Evolutionary conservation across 129 eudicot genomes (phyloP).

Genomic region (Flaveria brownii): DNA sequence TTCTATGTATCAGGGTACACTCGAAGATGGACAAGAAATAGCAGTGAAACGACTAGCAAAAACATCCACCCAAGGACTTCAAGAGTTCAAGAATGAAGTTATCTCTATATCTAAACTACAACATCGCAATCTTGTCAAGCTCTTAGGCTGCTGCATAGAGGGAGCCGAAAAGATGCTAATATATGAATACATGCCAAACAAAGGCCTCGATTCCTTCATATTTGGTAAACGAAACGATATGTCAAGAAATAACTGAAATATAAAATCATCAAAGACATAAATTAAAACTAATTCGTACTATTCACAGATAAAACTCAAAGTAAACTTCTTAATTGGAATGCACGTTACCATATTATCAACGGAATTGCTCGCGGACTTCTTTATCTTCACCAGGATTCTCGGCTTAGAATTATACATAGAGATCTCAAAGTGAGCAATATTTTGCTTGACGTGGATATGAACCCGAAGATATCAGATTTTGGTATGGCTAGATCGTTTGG

Average conservation of each 20-base stretch:
- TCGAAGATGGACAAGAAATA: slow-evolving; percentile 36
- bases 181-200: slow-evolving; percentile 58
- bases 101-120: slow-evolving; percentile 47
- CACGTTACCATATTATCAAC: slow-evolving; percentile 32
- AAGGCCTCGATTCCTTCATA: slow-evolving; percentile 50
- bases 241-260: not conserved
- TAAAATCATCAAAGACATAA: not conserved
- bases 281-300: not conserved
- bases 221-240: slow-evolving; percentile 33
- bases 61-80: slow-evolving; percentile 50
- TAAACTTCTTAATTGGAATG: slow-evolving; percentile 39
- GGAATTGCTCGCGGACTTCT: slow-evolving; percentile 53
- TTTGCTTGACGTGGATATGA: slow-evolving; percentile 43
- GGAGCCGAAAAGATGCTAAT: slow-evolving; percentile 44
- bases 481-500: slow-evolving; percentile 47
- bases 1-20: slow-evolving; percentile 24
- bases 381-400: slow-evolving; percentile 51
- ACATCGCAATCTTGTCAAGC: slow-evolving; percentile 53
- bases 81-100: slow-evolving; percentile 61
- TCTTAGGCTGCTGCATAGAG: slow-evolving; percentile 49
- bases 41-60: slow-evolving; percentile 54
- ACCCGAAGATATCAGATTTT: slow-evolving; percentile 52
- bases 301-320: slow-evolving; percentile 32
- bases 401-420: slow-evolving; percentile 48
- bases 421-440: slow-evolving; percentile 47